phyloP scores from a whole-genome alignment of 352 stramenopile species.

The Phytophthora ramorum region DNA sequence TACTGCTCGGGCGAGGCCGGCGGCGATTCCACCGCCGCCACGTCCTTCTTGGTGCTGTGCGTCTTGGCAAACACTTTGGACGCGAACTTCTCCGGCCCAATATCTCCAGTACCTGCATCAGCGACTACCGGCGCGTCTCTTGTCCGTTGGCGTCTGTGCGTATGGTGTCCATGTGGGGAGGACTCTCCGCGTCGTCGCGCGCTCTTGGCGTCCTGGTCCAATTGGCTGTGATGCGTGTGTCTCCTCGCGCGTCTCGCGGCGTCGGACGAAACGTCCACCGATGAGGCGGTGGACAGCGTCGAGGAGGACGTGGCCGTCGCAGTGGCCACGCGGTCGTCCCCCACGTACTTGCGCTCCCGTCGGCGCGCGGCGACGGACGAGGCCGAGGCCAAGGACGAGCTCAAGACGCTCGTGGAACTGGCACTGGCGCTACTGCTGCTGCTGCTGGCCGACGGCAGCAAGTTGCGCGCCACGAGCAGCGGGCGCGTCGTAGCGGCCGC shows the following conservation, averaged over 20 bases:
- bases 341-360: constrained; percentile 33
- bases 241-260: constrained; percentile 17
- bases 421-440: constrained; percentile 30
- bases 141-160: constrained; percentile 20
- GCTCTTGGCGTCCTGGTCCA: constrained; percentile 17
- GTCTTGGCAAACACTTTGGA: constrained; percentile 42
- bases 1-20: constrained; percentile 37
- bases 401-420: constrained; percentile 28
- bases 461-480: constrained; percentile 39
- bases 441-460: constrained; percentile 27
- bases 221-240: constrained; percentile 34
- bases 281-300: constrained; percentile 46
- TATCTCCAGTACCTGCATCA: constrained; percentile 15
- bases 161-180: constrained; percentile 23
- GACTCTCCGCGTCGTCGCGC: constrained; percentile 15
- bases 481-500: constrained; percentile 17
- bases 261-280: constrained; percentile 26
- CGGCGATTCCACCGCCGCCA: constrained; percentile 13
- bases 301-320: constrained; percentile 37
- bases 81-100: constrained; percentile 54
- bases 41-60: constrained; percentile 4
- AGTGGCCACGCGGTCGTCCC: constrained; percentile 25
- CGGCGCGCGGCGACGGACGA: constrained; percentile 21
- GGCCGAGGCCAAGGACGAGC: constrained; percentile 30
- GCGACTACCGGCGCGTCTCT: constrained; percentile 2